These are phyloP conservation scores for Plantago coronopus DNA, from an alignment of 305 asterid genomes.

Conservation along the genomic window DNA sequence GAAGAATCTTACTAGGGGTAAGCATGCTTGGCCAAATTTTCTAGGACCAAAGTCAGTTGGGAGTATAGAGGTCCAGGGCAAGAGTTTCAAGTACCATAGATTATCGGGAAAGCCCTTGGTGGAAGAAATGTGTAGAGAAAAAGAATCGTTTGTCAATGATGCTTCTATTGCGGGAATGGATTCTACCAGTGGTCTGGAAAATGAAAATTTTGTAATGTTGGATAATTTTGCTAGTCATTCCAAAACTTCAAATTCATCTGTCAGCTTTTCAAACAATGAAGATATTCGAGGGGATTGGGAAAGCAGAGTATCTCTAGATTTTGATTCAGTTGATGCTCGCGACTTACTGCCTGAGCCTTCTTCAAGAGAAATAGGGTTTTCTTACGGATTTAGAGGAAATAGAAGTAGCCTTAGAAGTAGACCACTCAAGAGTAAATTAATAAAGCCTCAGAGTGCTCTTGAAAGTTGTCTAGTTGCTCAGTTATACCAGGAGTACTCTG, in stretches of 20 bases:
- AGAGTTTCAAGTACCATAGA: slow-evolving; percentile 23
- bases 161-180: no score
- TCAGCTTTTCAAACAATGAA: slow-evolving; percentile 22
- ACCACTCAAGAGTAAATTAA: slow-evolving; percentile 28
- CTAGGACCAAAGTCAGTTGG: slow-evolving; percentile 24
- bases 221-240: slow-evolving; percentile 16
- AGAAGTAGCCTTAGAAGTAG: slow-evolving; percentile 51
- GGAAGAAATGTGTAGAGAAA: slow-evolving; percentile 29
- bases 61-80: slow-evolving; percentile 26
- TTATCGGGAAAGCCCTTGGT: slow-evolving; percentile 23
- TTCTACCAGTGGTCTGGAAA: slow-evolving; percentile 20
- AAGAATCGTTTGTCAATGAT: slow-evolving; percentile 21
- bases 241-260: slow-evolving; percentile 20
- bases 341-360: slow-evolving; percentile 30
- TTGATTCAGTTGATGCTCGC: slow-evolving; percentile 23
- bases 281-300: slow-evolving; percentile 29
- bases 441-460: slow-evolving; percentile 60
- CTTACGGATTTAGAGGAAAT: slow-evolving; percentile 40
- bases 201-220: slow-evolving; percentile 20
- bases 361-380: slow-evolving; percentile 39
- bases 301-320: slow-evolving; percentile 24
- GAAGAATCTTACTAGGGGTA: slow-evolving; percentile 43
- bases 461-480: slow-evolving; percentile 90
- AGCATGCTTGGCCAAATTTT: slow-evolving; percentile 25
- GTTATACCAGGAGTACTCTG: slow-evolving; percentile 45